Evolutionary conservation across 768 basidiomycete species (phyloP), one percentile per base, ranked within the genome.

Genomic region (Russula sp.): DNA sequence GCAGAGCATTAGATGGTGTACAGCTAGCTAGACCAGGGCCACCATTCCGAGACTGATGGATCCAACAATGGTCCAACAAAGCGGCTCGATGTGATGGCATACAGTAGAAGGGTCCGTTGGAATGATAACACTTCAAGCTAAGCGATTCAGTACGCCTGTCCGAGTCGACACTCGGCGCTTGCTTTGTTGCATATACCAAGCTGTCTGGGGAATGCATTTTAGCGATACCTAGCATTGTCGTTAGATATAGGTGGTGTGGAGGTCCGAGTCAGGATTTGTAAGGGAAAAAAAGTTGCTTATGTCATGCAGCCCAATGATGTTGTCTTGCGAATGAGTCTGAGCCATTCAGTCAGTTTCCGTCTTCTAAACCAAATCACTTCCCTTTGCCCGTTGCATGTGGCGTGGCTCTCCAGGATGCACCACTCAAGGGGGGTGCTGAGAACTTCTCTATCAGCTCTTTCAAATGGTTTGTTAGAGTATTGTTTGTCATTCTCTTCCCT

Each of bases 391-490:
- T 51, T 47, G 48, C 48, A 27, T n/a, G 55, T 5, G 34, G 20
- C 16, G 11, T 31, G 8, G 18, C 45, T 45, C 32, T 52, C 14
- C 18, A 6, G n/a, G 37, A 63, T 63, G 62, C n/a, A 57, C 9
- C 45, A 34, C 20, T 27, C 57, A 42, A 54, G 52, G 27, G 7
- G 39, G 18, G 16, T 35, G 6, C 32, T 54, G 22, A 48, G 45
- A 47, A 47, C 14, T 39, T 39, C 11, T 9, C 11, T 37, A 35
- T 40, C 49, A 2, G 31, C n/a, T 34, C 8, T 57, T 40, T 40
- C 31, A 16, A 55, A 58, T 40, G 57, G 62, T 59, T 13, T 22
- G 52, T 63, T 7, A 16, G 3, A 20, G 51, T 14, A 7, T 62
- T 13, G 11, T 40, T 16, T 47, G 20, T 51, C 13, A n/a, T 53